These are phyloP conservation scores for Taxillus chinensis DNA, from an alignment of 164 flowering plant genomes.

Conservation along the genomic window DNA sequence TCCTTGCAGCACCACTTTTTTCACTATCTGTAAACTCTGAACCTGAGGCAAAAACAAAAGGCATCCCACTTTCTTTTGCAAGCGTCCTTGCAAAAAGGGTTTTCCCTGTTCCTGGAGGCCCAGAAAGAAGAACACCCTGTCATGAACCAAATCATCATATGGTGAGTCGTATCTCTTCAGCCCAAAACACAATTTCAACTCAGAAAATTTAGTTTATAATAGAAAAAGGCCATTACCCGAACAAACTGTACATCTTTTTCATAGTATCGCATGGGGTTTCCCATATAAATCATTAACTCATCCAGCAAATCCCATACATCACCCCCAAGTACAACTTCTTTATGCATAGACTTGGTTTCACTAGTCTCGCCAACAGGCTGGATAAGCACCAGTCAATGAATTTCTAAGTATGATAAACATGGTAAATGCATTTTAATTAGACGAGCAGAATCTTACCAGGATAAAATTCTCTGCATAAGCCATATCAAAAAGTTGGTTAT, in stretches of 20 bases:
- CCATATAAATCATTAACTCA: constrained; percentile 92
- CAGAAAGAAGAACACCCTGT: constrained; percentile 95
- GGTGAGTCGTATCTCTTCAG: background rate
- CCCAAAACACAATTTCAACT: background rate
- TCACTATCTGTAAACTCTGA: constrained; percentile 96
- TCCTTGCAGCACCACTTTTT: constrained; percentile 84
- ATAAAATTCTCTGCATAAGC: constrained; percentile 89
- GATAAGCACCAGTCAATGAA: constrained; percentile 9
- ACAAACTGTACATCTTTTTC: constrained; percentile 77
- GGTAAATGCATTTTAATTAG: no score
- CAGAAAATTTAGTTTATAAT: background rate
- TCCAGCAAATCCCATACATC: constrained; percentile 99
- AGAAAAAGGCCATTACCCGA: constrained; percentile 41
- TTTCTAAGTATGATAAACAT: background rate
- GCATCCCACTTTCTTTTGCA: constrained; percentile 93
- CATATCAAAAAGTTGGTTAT: constrained; percentile 83
- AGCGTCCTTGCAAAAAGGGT: constrained; percentile 96
- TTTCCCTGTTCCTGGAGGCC: constrained; percentile 99
- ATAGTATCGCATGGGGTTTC: constrained; percentile 89
- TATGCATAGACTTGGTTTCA: constrained; percentile 73
- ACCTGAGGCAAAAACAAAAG: constrained; percentile 96
- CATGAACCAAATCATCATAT: constrained; percentile 5
- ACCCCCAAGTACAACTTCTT: constrained; percentile 90
- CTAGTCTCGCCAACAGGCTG: constrained; percentile 78
- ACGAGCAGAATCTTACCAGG: constrained; percentile 40